Conservation (phyloP, 1,284 basidiomycete genomes). For the Malassezia globosa region DNA sequence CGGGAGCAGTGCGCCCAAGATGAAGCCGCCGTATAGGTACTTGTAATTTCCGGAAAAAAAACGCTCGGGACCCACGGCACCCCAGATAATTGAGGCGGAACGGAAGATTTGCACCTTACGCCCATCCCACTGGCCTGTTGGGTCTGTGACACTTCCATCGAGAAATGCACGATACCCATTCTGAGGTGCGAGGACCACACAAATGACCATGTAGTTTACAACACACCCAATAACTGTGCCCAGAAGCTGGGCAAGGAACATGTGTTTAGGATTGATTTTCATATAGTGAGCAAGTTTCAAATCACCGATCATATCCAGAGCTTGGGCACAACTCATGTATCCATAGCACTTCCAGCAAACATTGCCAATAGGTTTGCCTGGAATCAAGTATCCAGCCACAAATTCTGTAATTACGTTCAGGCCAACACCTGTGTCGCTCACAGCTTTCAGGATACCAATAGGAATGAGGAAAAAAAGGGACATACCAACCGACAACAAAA, state of each 20-base stretch:
- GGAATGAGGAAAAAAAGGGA: conserved; percentile 48
- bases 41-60: conserved; percentile 51
- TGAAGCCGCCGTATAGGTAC: conserved; percentile 48
- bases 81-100: conserved; percentile 50
- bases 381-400: conserved; percentile 50
- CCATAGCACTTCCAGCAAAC: conserved; percentile 48
- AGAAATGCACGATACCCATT: conserved; percentile 44
- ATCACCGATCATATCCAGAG: conserved; percentile 49
- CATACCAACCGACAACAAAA: conserved; percentile 50
- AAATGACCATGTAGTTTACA: conserved; percentile 48
- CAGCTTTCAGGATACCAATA: conserved; percentile 51
- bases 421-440: conserved; percentile 50
- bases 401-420: conserved; percentile 50
- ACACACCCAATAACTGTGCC: conserved; percentile 50
- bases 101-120: conserved; percentile 45
- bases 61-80: conserved; percentile 49
- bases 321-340: conserved; percentile 49
- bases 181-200: conserved; percentile 45
- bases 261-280: conserved; percentile 49
- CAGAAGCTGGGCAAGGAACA: conserved; percentile 51
- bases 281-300: conserved; percentile 49
- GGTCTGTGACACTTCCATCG: conserved; percentile 49
- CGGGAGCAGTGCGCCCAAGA: conserved; percentile 49
- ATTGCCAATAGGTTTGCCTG: conserved; percentile 51
- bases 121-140: conserved; percentile 49